These are phyloP conservation scores for Thinopyrum obtusiflorum DNA, from an alignment of 202 grass and related monocot genomes.

Conservation along the genomic window DNA sequence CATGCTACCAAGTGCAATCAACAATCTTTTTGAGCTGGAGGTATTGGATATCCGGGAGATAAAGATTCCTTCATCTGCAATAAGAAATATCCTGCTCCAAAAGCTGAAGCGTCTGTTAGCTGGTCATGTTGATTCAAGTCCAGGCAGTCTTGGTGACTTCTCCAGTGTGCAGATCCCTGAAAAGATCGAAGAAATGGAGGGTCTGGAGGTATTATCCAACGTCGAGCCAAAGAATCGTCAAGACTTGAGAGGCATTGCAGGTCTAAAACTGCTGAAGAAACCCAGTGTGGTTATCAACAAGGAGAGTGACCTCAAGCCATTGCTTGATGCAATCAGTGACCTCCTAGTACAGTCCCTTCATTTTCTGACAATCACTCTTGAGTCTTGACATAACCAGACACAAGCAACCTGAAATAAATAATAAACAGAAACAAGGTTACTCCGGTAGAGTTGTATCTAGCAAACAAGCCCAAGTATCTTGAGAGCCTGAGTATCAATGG, in stretches of 20 bases:
- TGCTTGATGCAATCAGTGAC: neutral
- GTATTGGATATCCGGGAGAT: too few relatives aligned
- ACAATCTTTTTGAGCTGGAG: too few relatives aligned
- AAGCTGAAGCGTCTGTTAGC: neutral
- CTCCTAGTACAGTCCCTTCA: neutral
- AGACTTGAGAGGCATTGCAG: neutral
- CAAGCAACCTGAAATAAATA: neutral
- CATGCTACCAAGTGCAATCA: too few relatives aligned
- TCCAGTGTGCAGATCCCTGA: too few relatives aligned
- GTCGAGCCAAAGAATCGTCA: neutral
- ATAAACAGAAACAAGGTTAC: too few relatives aligned
- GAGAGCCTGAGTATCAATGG: too few relatives aligned
- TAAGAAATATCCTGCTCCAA: too few relatives aligned
- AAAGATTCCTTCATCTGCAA: too few relatives aligned
- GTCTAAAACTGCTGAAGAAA: neutral
- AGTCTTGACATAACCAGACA: neutral
- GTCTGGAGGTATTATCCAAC: neutral
- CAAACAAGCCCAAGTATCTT: too few relatives aligned
- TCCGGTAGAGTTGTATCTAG: too few relatives aligned
- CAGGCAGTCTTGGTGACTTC: too few relatives aligned
- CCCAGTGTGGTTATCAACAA: neutral
- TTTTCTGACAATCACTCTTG: neutral
- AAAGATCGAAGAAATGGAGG: neutral
- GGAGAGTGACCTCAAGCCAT: neutral
- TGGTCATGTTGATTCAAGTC: neutral